Percentiles rank a stretch among this genome's conserved stretches.
phyloP scores from a whole-genome alignment of 345 rosid species.

The Crucihimalaya himalaica region DNA sequence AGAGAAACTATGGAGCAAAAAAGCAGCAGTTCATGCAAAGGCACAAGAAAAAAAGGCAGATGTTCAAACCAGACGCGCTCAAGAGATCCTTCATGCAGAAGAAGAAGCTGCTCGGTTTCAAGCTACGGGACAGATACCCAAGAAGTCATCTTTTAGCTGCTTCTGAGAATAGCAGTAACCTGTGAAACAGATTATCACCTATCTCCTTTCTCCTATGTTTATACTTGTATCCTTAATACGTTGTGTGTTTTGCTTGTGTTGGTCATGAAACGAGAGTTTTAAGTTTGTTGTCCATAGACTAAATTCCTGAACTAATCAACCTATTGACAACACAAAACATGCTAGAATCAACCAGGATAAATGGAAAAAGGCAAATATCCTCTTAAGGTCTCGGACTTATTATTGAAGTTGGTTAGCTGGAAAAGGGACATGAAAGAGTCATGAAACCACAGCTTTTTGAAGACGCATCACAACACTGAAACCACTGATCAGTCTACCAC shows the following conservation, averaged over 20 bases:
- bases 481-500: slow-evolving; percentile 33
- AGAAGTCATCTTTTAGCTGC: slow-evolving; percentile 60
- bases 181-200: neutral
- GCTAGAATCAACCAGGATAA: neutral
- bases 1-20: slow-evolving; percentile 63
- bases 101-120: slow-evolving; percentile 76
- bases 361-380: neutral
- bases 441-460: slow-evolving; percentile 29
- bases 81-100: slow-evolving; percentile 73
- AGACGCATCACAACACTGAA: slow-evolving; percentile 22
- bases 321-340: slow-evolving; percentile 4
- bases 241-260: slow-evolving; percentile 25
- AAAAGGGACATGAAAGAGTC: slow-evolving; percentile 1
- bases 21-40: slow-evolving; percentile 60
- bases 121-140: slow-evolving; percentile 68
- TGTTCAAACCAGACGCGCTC: slow-evolving; percentile 70
- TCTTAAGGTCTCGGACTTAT: slow-evolving; percentile 19
- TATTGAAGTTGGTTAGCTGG: slow-evolving; percentile 23
- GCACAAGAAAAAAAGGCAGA: slow-evolving; percentile 76
- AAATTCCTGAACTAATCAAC: slow-evolving; percentile 9
- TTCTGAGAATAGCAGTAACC: slow-evolving; percentile 45
- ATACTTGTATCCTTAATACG: slow-evolving; percentile 6
- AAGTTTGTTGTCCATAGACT: neutral
- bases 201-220: neutral
- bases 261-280: slow-evolving; percentile 6